Evolutionary conservation across 163 green algal genomes (phyloP).

Genomic region (Chlorella variabilis): DNA sequence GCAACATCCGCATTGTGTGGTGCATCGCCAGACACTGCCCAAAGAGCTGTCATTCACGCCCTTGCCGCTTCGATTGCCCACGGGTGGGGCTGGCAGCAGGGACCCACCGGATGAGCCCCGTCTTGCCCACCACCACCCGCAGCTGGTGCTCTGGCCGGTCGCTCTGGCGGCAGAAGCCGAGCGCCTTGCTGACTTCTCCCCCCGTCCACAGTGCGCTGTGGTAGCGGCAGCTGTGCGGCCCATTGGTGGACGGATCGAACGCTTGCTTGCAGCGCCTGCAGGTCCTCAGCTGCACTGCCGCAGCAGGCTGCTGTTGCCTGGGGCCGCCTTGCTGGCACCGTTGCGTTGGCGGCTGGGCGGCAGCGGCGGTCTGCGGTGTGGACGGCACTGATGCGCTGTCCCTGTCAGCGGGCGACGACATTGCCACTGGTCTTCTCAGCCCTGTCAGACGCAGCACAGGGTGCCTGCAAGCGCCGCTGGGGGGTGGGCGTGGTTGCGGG

Average conservation of each 20-base stretch:
- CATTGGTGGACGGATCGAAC: conserved; percentile 55
- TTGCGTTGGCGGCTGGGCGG: no score
- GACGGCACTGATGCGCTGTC: neutral
- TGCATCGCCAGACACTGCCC: no score
- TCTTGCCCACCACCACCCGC: conserved; percentile 51
- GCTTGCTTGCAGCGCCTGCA: conserved; percentile 53
- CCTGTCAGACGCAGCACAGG: no score
- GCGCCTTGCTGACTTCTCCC: conserved; percentile 62
- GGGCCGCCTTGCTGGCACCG: no score
- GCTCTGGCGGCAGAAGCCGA: conserved; percentile 64
- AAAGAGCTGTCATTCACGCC: no score
- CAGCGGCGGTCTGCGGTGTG: neutral
- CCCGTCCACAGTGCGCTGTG: conserved; percentile 61
- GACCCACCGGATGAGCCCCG: conserved; percentile 52
- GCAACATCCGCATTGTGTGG: no score
- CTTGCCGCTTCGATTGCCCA: no score
- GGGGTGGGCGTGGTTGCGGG: no score
- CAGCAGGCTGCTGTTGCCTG: neutral
- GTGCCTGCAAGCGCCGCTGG: no score
- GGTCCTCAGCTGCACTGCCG: conserved; percentile 42
- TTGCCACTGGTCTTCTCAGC: no score
- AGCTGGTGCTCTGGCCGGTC: conserved; percentile 62
- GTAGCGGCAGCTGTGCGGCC: conserved; percentile 44
- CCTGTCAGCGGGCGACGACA: no score
- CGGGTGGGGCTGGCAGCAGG: no score